Conservation (phyloP, 169 alveolate species). For the Cryptosporidium parvum region DNA sequence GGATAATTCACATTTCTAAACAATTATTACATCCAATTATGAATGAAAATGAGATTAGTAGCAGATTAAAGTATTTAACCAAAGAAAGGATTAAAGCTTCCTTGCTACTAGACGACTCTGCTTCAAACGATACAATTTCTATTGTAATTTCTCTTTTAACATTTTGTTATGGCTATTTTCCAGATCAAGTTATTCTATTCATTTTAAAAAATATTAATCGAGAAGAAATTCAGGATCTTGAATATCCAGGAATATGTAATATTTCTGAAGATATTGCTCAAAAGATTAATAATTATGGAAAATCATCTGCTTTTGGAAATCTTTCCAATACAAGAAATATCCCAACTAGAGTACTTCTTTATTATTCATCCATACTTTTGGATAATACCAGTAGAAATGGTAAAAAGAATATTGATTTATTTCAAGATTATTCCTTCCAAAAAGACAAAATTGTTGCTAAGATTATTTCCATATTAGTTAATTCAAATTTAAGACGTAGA, state of each 20-base stretch:
- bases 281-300: background rate
- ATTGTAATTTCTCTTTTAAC: slow-evolving; percentile 32
- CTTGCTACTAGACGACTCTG: slow-evolving; percentile 24
- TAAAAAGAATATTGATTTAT: background rate
- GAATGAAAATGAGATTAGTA: slow-evolving; percentile 32
- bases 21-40: slow-evolving; percentile 36
- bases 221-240: background rate
- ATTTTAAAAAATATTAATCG: slow-evolving; percentile 4
- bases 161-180: slow-evolving; percentile 35
- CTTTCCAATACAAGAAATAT: background rate
- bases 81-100: slow-evolving; percentile 22
- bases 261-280: background rate
- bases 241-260: background rate
- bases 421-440: background rate
- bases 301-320: background rate
- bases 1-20: slow-evolving; percentile 40
- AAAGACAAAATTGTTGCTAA: background rate
- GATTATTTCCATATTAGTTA: background rate
- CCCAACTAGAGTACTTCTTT: slow-evolving; percentile 44
- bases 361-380: slow-evolving; percentile 33
- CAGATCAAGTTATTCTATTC: slow-evolving; percentile 20
- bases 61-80: slow-evolving; percentile 20
- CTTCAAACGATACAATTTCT: slow-evolving; percentile 40
- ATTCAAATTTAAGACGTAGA: slow-evolving; percentile 23
- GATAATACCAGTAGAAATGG: background rate